Conservation (phyloP, 805 yeast species). For the Teunomyces lycoperdinae region DNA sequence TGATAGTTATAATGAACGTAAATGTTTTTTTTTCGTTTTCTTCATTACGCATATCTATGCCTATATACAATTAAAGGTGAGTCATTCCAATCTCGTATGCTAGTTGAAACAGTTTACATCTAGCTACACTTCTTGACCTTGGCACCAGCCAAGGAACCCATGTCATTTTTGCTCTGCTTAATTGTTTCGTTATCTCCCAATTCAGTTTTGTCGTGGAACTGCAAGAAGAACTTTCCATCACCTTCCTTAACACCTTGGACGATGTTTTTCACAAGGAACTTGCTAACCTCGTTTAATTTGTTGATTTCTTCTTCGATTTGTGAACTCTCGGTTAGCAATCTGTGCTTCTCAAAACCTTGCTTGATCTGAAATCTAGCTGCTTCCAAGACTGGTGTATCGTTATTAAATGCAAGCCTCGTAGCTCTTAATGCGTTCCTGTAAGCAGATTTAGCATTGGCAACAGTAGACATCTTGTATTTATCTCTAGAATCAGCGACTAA, state of each 20-base stretch:
- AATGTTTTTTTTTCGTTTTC: background rate
- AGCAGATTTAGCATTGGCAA: conserved; percentile 31
- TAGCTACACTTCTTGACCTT: conserved; percentile 42
- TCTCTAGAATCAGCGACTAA: too few species aligned
- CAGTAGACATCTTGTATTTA: conserved; percentile 2
- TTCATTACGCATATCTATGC: background rate
- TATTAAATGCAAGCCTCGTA: conserved; percentile 55
- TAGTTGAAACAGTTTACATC: background rate
- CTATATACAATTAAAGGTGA: background rate
- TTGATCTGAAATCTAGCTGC: conserved; percentile 64
- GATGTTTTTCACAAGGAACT: conserved; percentile 67
- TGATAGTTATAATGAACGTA: background rate
- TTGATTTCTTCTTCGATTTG: conserved; percentile 41
- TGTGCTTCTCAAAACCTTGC: conserved; percentile 45
- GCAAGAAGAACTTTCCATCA: conserved; percentile 50
- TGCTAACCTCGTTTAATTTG: conserved; percentile 66
- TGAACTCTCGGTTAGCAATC: conserved; percentile 14
- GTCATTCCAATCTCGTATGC: background rate
- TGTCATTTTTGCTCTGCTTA: conserved; percentile 45
- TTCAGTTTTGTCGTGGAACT: conserved; percentile 79
- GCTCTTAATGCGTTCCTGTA: conserved; percentile 69
- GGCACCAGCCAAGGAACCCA: conserved; percentile 50
- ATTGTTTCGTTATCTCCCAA: conserved; percentile 86
- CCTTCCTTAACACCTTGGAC: conserved; percentile 71
- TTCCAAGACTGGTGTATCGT: conserved; percentile 45